A percentile compares a stretch with the other conserved stretches of the same genome.
Conservation (phyloP, 2,329 filamentous ascomycete species). For the Paraphoma sp. region DNA sequence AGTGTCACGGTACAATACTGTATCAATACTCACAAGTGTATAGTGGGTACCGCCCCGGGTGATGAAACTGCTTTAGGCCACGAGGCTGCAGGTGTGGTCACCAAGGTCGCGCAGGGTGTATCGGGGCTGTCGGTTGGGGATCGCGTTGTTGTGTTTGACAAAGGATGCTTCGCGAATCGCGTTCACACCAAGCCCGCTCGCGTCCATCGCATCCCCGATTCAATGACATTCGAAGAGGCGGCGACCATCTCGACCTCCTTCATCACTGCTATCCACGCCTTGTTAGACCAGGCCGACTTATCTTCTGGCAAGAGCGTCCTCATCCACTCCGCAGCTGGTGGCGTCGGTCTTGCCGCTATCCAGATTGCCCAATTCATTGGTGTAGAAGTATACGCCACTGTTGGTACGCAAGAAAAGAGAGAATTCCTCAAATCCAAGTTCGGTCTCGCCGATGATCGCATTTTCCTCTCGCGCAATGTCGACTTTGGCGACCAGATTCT, state of each 20-base stretch:
- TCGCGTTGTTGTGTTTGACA: conserved; percentile 12
- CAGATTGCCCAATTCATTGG: conserved; percentile 8
- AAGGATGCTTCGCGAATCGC: conserved; percentile 6
- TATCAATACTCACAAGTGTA: no score
- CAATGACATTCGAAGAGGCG: conserved; percentile 32
- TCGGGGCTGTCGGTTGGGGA: conserved; percentile 19
- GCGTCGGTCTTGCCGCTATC: conserved; percentile 19
- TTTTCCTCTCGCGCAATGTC: conserved; percentile 37
- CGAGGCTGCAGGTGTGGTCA: conserved; percentile 25
- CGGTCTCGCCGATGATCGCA: conserved; percentile 28
- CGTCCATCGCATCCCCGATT: conserved; percentile 31
- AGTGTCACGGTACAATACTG: no score
- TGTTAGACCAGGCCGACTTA: conserved; percentile 27
- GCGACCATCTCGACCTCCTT: conserved; percentile 31
- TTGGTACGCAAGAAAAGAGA: conserved; percentile 21
- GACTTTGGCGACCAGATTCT: conserved; percentile 30
- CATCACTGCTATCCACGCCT: conserved; percentile 26
- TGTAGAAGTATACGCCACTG: conserved; percentile 20
- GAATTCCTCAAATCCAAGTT: conserved; percentile 19
- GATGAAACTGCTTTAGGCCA: conserved; percentile 1
- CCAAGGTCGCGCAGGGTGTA: conserved; percentile 13
- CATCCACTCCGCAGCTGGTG: conserved; percentile 23
- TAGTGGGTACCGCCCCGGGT: neutral
- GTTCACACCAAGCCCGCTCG: neutral
- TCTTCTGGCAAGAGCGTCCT: conserved; percentile 12